Evolutionary conservation across 2,329 filamentous ascomycete genomes (phyloP), one percentile per base, ranked within the genome.

Genomic region (Penicillium nordicum): DNA sequence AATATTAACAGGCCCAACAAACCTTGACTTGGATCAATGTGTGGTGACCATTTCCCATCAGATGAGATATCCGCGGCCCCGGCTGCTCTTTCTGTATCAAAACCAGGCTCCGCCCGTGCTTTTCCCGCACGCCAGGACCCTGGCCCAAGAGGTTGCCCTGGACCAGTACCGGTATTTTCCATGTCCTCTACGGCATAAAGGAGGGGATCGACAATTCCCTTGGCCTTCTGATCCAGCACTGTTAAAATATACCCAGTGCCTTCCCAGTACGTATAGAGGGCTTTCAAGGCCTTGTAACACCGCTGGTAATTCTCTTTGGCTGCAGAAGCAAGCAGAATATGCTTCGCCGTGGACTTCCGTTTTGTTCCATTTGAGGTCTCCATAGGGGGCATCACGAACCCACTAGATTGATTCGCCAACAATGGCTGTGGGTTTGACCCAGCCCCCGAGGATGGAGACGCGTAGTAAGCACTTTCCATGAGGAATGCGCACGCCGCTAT

Each of bases 401-500:
- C 71, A 58, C 70, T 71, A 0, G 66, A 68, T 50, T 74, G 68
- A 25, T 70, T 69, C 6, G 66, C 55, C 23, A 72, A 58, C 2
- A 72, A 57, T 21, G 70, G 58, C 36, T 68, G 61, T 1, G 79
- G 76, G 1, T 83, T 84, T 0, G 82, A 83, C 1, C 76, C 69
- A 36, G 85, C 84, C 52, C 85, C 80, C 0, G 88, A 89, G 29
- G 87, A 80, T 56, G 86, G 80, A 3, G 82, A 84, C 0, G 88
- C 88, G 23, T 87, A 86, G 59, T 88, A 83, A 4, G 85, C 86
- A 5, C 89, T 90, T 69, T 96, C 91, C 76, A 91, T 90, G 16
- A 96, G 77, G 64, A 96, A 96, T 0, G 91, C 91, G 68, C 90
- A 95, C 0, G 90, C 91, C 0, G 91, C 91, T 58, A 96, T 93